Evolutionary conservation across 225 moss, liverwort and hornwort species (phyloP), one percentile per base, ranked within the genome.

Genomic region (Thuidium tamariscinum): DNA sequence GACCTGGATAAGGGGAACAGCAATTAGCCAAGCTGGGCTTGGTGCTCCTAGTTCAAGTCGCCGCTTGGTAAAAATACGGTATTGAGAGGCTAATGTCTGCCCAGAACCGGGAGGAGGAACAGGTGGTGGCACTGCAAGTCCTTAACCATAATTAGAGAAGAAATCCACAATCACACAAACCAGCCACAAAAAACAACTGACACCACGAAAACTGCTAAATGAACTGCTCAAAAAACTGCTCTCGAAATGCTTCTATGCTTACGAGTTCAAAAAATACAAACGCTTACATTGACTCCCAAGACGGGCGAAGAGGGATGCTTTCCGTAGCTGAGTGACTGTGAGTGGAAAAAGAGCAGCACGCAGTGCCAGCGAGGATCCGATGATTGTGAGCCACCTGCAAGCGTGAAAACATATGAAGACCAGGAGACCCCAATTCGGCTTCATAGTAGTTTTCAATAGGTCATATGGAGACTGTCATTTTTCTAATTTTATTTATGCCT

Each of bases 371-470:
- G 99, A 97, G 82, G 99, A 96, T 78, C 97, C 95, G 51, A 99
- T 89, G 64, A 99, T 99, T 86, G 99, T 99, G 36, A 99, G 91
- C 99, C 99, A 99, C 98, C 98, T 98, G 92, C 84, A 86, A 84
- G 86, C 30, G n/a, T 49, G 66, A 36, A 57, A 82, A 83, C 57
- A 68, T 26, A 72, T 59, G 10, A 83, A 39, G 44, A 46, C 59
- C 49, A 64, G 22, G 52, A 76, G 27, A 16, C 23, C 30, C 72
- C 55, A 67, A 32, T 42, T 77, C 39, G 54, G 55, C 30, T 39
- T 51, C 36, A 19, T 18, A 37, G 36, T 37, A 48, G 11, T 37
- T 63, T 84, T 75, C 20, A 39, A 49, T 9, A 20, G 39, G 49
- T 63, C 82, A 70, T 55, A 32, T 18, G 46, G 12, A 29, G 49